These are phyloP conservation scores for Camellia granthamiana DNA, from an alignment of 148 eudicot species.

Conservation along the genomic window DNA sequence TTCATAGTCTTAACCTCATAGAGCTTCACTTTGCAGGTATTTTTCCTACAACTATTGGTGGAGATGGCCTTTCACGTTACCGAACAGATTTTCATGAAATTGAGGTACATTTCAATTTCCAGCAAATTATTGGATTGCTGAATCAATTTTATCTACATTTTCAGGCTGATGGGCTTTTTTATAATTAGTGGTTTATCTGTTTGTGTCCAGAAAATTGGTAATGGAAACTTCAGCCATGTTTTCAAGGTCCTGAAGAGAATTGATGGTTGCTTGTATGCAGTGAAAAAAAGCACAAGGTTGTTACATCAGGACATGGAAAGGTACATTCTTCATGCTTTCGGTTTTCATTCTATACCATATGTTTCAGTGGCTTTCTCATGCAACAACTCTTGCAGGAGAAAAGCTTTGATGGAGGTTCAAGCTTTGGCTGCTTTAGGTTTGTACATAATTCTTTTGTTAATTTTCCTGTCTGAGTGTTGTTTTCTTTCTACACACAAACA, in stretches of 20 bases:
- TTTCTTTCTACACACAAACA: background rate
- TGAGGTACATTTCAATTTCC: constrained; percentile 43
- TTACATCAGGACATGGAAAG: constrained; percentile 69
- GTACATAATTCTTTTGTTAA: constrained; percentile 10
- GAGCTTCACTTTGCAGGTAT: constrained; percentile 38
- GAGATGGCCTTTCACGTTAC: constrained; percentile 68
- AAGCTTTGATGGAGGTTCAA: constrained; percentile 96
- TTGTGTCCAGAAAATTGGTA: constrained; percentile 69
- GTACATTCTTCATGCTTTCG: constrained; percentile 28
- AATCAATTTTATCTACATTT: background rate
- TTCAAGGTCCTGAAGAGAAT: constrained; percentile 77
- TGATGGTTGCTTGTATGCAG: constrained; percentile 89
- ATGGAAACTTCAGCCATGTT: constrained; percentile 78
- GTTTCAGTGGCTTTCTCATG: constrained; percentile 18
- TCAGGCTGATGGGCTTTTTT: background rate
- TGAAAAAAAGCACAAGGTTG: constrained; percentile 63
- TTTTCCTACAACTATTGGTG: constrained; percentile 42
- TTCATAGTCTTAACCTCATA: background rate
- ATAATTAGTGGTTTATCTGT: constrained; percentile 9
- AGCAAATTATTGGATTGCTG: background rate
- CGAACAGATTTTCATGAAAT: constrained; percentile 80
- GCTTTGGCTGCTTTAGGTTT: constrained; percentile 84
- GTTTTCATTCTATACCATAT: background rate
- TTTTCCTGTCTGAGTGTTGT: background rate
- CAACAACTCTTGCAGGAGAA: constrained; percentile 49